phyloP scores from a whole-genome alignment of 2,329 filamentous ascomycete genomes.

The Alternaria metachromatica region DNA sequence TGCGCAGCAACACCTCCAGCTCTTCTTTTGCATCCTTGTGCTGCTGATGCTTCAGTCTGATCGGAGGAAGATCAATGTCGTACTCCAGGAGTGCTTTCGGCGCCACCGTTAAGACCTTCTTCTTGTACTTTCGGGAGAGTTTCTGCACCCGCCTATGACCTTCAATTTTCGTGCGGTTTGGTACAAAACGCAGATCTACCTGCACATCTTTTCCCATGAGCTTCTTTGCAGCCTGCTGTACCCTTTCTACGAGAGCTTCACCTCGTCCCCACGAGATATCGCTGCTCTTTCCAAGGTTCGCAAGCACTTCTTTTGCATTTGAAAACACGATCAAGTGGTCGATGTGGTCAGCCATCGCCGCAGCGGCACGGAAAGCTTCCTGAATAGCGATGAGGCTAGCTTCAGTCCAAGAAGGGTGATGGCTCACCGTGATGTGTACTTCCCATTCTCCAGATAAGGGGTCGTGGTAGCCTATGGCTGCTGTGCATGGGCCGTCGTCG shows the following conservation, averaged over 20 bases:
- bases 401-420: background rate
- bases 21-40: background rate
- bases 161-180: background rate
- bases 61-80: background rate
- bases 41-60: background rate
- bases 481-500: background rate
- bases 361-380: background rate
- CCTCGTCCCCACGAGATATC: background rate
- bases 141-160: background rate
- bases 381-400: background rate
- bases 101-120: background rate
- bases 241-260: background rate
- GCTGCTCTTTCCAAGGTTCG: background rate
- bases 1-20: background rate
- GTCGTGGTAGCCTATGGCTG: background rate
- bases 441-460: background rate
- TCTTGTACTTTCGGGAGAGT: background rate
- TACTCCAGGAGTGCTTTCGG: background rate
- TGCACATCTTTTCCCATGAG: background rate
- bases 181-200: background rate
- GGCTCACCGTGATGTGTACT: background rate
- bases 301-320: background rate
- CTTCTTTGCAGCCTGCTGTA: background rate
- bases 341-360: background rate
- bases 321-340: background rate